Percentiles rank a stretch among this genome's conserved stretches.
phyloP scores from a whole-genome alignment of 495 filamentous ascomycete genomes.

The Podospora fimiseda region DNA sequence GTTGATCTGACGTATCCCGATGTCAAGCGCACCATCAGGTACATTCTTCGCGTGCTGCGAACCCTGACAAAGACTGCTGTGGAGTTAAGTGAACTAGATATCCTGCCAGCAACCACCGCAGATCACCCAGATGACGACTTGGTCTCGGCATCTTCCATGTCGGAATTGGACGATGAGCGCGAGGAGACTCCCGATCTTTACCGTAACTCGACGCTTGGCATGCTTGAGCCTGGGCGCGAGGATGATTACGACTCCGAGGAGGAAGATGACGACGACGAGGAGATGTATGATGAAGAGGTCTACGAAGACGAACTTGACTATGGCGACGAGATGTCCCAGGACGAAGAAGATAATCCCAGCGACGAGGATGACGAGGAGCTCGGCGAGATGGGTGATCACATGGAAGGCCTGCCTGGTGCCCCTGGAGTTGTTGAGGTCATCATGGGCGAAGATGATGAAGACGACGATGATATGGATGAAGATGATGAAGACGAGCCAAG shows the following conservation, averaged over 20 bases:
- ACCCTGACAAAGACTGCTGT: slow-evolving; percentile 82
- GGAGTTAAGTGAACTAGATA: slow-evolving; percentile 72
- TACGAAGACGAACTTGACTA: slow-evolving; percentile 89
- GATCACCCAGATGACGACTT: slow-evolving; percentile 82
- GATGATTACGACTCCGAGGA: slow-evolving; percentile 69
- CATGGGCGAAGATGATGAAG: slow-evolving; percentile 67
- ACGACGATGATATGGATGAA: slow-evolving; percentile 66
- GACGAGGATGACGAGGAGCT: slow-evolving; percentile 82
- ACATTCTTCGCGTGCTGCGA: slow-evolving; percentile 84
- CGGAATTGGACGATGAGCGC: slow-evolving; percentile 77
- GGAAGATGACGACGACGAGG: slow-evolving; percentile 63
- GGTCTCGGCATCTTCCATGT: slow-evolving; percentile 81
- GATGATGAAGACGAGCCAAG: slow-evolving; percentile 47
- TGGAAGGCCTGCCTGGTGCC: slow-evolving; percentile 80
- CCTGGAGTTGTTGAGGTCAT: slow-evolving; percentile 74
- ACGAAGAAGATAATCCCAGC: slow-evolving; percentile 83
- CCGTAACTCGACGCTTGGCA: slow-evolving; percentile 89
- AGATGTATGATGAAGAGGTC: slow-evolving; percentile 72
- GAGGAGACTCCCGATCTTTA: slow-evolving; percentile 98
- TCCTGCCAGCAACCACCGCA: slow-evolving; percentile 54
- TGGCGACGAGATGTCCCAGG: slow-evolving; percentile 69
- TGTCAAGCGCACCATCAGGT: slow-evolving; percentile 89
- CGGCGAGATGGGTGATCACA: slow-evolving; percentile 70
- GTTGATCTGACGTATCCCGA: slow-evolving; percentile 92
- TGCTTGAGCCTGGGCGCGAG: slow-evolving; percentile 80